These are phyloP conservation scores for Kondoa subrosea DNA, from an alignment of 768 basidiomycete species.

Conservation along the genomic window DNA sequence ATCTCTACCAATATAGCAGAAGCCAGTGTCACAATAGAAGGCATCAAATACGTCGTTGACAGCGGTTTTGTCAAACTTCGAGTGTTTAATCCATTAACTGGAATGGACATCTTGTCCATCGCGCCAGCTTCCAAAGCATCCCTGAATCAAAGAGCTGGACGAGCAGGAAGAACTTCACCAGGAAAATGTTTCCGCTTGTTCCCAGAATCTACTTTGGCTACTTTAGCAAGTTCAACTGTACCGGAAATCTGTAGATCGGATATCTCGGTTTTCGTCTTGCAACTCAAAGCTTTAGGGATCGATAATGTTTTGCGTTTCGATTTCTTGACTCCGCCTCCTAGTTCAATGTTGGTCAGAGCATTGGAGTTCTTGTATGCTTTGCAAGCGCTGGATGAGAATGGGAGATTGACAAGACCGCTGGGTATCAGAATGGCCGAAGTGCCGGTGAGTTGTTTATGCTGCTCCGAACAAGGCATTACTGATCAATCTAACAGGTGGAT, in stretches of 20 bases:
- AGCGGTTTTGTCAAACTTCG: conserved; percentile 94
- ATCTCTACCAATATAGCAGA: conserved; percentile 94
- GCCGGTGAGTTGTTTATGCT: not conserved
- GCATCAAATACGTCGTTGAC: conserved; percentile 83
- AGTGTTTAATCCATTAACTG: conserved; percentile 69
- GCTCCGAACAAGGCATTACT: not conserved
- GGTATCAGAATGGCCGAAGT: conserved; percentile 84
- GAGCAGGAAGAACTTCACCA: conserved; percentile 81
- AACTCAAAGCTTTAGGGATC: conserved; percentile 85
- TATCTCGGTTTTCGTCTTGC: conserved; percentile 75
- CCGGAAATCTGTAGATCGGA: conserved; percentile 86
- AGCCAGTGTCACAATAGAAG: conserved; percentile 92
- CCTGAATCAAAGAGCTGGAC: conserved; percentile 78
- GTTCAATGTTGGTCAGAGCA: conserved; percentile 66
- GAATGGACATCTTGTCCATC: conserved; percentile 64
- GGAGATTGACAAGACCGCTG: conserved; percentile 55
- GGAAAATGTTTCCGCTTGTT: conserved; percentile 89
- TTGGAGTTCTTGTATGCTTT: conserved; percentile 63
- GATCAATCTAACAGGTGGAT: conserved; percentile 49
- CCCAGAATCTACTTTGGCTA: conserved; percentile 44
- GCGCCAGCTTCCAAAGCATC: conserved; percentile 75
- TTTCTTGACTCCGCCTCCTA: conserved; percentile 77
- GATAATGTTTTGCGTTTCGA: conserved; percentile 92
- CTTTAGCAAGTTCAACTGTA: conserved; percentile 52
- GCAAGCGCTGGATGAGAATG: conserved; percentile 61